These are phyloP conservation scores for Paramyrothecium roridum DNA, from an alignment of 2,329 filamentous ascomycete species.

Conservation along the genomic window DNA sequence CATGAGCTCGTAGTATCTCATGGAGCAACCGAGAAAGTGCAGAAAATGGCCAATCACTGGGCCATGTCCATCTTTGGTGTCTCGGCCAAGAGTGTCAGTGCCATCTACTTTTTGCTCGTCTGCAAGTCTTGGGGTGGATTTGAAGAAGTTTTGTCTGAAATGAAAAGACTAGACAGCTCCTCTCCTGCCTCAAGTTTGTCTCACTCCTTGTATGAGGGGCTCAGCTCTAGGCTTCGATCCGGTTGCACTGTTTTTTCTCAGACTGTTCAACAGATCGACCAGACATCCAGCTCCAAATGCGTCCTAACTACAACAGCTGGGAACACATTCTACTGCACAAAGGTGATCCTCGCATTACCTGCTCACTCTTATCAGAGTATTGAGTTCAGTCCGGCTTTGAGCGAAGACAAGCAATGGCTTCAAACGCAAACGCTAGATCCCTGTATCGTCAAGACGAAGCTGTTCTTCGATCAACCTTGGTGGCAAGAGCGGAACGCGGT, in stretches of 20 bases:
- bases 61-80: constrained; percentile 19
- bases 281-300: constrained; percentile 8
- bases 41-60: constrained; percentile 15
- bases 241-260: constrained; percentile 11
- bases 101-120: constrained; percentile 15
- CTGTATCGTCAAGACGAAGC: constrained; percentile 10
- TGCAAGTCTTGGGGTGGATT: constrained; percentile 18
- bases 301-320: constrained; percentile 10
- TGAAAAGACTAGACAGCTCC: not conserved
- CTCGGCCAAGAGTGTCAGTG: constrained; percentile 11
- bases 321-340: constrained; percentile 10
- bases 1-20: constrained; percentile 14
- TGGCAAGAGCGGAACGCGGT: constrained; percentile 15
- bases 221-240: constrained; percentile 8
- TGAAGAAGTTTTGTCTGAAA: constrained; percentile 5
- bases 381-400: constrained; percentile 11
- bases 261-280: constrained; percentile 12
- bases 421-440: constrained; percentile 6
- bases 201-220: constrained; percentile 5
- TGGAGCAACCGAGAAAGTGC: constrained; percentile 11
- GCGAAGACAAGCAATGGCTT: constrained; percentile 14
- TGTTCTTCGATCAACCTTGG: constrained; percentile 16
- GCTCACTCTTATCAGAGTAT: constrained; percentile 7
- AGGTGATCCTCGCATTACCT: constrained; percentile 12
- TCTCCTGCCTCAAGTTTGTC: no score